phyloP scores from a whole-genome alignment of 768 basidiomycete species.

The Pilatotrama ljubarskyi region DNA sequence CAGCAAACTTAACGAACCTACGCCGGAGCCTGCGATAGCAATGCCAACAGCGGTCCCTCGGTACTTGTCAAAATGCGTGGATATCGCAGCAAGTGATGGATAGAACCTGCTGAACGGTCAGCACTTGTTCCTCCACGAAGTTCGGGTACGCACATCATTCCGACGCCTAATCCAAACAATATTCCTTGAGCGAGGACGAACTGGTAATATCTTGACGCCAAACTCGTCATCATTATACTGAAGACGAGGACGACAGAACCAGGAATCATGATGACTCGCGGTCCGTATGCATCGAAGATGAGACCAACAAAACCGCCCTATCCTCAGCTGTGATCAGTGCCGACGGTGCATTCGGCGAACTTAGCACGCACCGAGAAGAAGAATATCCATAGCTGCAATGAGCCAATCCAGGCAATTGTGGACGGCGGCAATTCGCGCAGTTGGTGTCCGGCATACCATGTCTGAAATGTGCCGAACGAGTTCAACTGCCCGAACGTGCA shows the following conservation, averaged over 20 bases:
- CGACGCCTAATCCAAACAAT: constrained; percentile 63
- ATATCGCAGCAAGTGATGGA: constrained; percentile 63
- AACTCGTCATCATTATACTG: constrained; percentile 59
- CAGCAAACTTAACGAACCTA: constrained; percentile 38
- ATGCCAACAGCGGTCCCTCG: constrained; percentile 73
- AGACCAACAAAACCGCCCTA: constrained; percentile 65
- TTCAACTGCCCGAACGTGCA: constrained; percentile 73
- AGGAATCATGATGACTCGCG: constrained; percentile 47
- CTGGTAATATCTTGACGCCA: constrained; percentile 56
- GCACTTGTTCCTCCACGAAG: not conserved
- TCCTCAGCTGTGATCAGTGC: not conserved
- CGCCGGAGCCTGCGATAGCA: constrained; percentile 64
- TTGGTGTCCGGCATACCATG: constrained; percentile 66
- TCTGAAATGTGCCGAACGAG: constrained; percentile 71
- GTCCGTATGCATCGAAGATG: constrained; percentile 62
- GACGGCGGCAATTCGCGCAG: constrained; percentile 51
- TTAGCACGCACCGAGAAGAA: constrained; percentile 59
- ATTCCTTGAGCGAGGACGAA: constrained; percentile 63
- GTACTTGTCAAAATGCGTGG: constrained; percentile 63
- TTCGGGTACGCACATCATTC: constrained; percentile 51
- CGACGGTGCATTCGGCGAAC: not conserved
- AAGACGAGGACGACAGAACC: constrained; percentile 51
- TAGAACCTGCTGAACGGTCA: constrained; percentile 51
- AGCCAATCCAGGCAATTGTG: constrained; percentile 69
- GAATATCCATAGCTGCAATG: constrained; percentile 67